These are phyloP conservation scores for Stenocarpella maydis DNA, from an alignment of 2,329 filamentous ascomycete genomes.

Conservation along the genomic window DNA sequence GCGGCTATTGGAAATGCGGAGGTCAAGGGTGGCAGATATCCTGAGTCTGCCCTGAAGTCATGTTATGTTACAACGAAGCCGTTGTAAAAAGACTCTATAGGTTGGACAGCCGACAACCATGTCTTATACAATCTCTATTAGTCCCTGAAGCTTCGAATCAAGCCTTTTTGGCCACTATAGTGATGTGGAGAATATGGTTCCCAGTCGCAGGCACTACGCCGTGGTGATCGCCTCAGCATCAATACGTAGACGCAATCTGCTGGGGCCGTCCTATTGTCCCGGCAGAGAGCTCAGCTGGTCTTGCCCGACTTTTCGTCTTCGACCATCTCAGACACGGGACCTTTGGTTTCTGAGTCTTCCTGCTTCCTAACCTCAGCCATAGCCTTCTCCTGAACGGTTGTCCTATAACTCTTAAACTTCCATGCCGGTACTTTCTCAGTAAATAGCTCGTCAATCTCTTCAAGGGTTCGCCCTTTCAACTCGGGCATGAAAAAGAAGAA, in stretches of 20 bases:
- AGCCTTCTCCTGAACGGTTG: conserved; percentile 40
- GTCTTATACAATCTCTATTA: background rate
- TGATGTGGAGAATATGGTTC: too few species aligned
- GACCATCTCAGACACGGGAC: conserved; percentile 31
- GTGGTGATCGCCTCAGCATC: background rate
- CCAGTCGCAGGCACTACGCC: too few species aligned
- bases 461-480: conserved; percentile 43
- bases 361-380: conserved; percentile 38
- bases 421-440: conserved; percentile 40
- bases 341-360: conserved; percentile 28
- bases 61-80: conserved; percentile 22
- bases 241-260: too few species aligned
- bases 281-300: background rate
- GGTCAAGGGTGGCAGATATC: conserved; percentile 16
- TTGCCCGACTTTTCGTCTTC: conserved; percentile 26
- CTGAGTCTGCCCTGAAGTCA: background rate
- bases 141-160: background rate
- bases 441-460: conserved; percentile 47
- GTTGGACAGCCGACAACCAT: background rate
- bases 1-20: conserved; percentile 8
- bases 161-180: background rate
- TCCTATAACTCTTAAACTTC: conserved; percentile 43
- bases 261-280: too few species aligned
- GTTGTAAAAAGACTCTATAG: background rate
- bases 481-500: conserved; percentile 45